Evolutionary conservation across 352 stramenopile species (phyloP).

Genomic region (Phytophthora lateralis): DNA sequence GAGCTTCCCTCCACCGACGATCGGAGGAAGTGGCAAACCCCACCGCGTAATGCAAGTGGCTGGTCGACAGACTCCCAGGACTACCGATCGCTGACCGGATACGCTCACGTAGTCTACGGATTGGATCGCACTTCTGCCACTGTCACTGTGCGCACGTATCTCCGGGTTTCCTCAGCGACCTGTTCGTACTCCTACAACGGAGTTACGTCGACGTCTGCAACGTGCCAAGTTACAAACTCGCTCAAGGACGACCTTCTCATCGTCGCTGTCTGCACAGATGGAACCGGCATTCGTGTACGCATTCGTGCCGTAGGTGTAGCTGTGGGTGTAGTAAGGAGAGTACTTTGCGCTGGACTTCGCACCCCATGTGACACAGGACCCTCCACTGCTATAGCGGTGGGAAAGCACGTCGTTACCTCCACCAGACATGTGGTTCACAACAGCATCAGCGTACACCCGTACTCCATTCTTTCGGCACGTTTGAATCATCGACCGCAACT

Average conservation of each 20-base stretch:
- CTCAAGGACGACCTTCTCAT: constrained; percentile 43
- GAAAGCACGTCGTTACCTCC: constrained; percentile 50
- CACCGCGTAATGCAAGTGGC: constrained; percentile 38
- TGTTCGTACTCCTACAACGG: constrained; percentile 55
- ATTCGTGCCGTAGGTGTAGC: constrained; percentile 48
- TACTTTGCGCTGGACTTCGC: constrained; percentile 38
- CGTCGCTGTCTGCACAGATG: constrained; percentile 31
- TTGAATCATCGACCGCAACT: constrained; percentile 70
- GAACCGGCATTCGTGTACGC: constrained; percentile 40
- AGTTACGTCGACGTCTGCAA: constrained; percentile 22
- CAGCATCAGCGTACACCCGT: constrained; percentile 63
- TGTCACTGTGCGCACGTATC: constrained; percentile 42
- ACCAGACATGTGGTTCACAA: constrained; percentile 67
- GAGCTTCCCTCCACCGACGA: constrained; percentile 31
- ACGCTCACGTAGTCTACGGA: constrained; percentile 51
- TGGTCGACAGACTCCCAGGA: constrained; percentile 49
- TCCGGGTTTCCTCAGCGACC: constrained; percentile 27
- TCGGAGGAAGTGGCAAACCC: constrained; percentile 51
- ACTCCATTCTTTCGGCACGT: constrained; percentile 65
- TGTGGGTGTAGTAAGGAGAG: constrained; percentile 58
- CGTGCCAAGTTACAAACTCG: constrained; percentile 26
- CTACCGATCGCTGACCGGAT: constrained; percentile 49
- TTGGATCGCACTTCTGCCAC: constrained; percentile 38
- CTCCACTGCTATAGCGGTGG: constrained; percentile 34
- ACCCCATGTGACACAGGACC: constrained; percentile 43